Percentiles rank a stretch among this genome's conserved stretches.
Evolutionary conservation across 306 rosid species (phyloP).

Genomic region (Dalbergia cochinchinensis): DNA sequence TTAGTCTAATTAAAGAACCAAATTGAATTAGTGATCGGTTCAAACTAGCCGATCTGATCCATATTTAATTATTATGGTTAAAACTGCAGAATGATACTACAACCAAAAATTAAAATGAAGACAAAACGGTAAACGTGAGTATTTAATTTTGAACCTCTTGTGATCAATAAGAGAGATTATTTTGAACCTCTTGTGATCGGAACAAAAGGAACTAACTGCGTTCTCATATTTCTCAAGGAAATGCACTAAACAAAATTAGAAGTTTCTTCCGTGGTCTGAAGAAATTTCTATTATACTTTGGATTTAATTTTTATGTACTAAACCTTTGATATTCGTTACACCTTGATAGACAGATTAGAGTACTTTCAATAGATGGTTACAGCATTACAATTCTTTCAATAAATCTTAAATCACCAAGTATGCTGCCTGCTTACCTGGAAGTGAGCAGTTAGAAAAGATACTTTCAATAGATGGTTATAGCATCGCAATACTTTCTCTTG

Average conservation of each 20-base stretch:
- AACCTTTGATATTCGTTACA: not conserved
- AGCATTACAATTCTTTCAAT: conserved; percentile 49
- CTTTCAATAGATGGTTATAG: conserved; percentile 63
- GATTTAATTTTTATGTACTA: too few species aligned
- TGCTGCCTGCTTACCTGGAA: too few species aligned
- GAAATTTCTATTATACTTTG: too few species aligned
- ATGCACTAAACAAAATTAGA: not conserved
- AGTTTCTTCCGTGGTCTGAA: too few species aligned
- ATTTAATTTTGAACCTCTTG: not conserved
- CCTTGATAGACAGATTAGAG: not conserved
- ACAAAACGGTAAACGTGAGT: not conserved
- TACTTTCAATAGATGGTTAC: conserved; percentile 77
- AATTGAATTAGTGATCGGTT: too few species aligned
- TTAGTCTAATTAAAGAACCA: too few species aligned
- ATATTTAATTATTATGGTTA: too few species aligned
- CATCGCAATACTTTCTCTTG: conserved; percentile 71
- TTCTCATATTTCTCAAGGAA: not conserved
- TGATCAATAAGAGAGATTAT: not conserved
- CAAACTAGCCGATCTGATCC: too few species aligned
- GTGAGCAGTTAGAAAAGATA: too few species aligned
- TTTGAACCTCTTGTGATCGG: not conserved
- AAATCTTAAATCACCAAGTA: too few species aligned
- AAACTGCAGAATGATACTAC: not conserved
- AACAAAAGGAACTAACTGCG: not conserved
- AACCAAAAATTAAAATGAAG: too few species aligned